phyloP scores from a whole-genome alignment of 305 asterid genomes.

The Solanum hybrid region DNA sequence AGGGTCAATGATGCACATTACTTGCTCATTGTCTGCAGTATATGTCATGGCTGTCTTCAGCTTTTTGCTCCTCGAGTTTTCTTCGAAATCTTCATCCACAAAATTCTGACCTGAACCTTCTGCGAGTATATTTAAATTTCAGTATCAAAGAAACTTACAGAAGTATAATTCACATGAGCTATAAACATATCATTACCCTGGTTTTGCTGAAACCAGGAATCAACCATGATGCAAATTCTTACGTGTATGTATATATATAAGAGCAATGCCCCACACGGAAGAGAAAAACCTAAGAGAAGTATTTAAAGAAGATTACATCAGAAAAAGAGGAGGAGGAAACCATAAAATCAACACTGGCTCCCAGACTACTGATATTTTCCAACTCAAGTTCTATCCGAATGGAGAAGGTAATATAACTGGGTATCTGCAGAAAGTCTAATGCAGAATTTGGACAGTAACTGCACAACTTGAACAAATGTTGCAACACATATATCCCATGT shows the following conservation, averaged over 20 bases:
- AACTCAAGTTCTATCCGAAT: not conserved
- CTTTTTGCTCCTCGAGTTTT: slow-evolving; percentile 24
- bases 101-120: slow-evolving; percentile 82
- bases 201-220: not conserved
- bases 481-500: not conserved
- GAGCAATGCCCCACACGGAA: not conserved
- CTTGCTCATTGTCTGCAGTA: slow-evolving; percentile 32
- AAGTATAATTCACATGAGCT: not conserved
- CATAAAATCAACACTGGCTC: not conserved
- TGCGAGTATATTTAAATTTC: slow-evolving; percentile 15
- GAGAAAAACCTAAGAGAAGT: not conserved
- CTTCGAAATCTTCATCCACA: slow-evolving; percentile 26
- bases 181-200: not conserved
- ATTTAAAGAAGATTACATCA: not conserved
- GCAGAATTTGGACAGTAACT: not conserved
- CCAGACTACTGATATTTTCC: not conserved
- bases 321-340: not conserved
- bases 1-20: slow-evolving; percentile 6
- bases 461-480: not conserved
- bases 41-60: slow-evolving; percentile 25
- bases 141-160: not conserved
- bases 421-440: not conserved
- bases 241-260: not conserved
- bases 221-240: not conserved
- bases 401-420: not conserved